These are phyloP conservation scores for Thalassiosira sp. DNA, from an alignment of 352 stramenopile genomes.

Conservation along the genomic window DNA sequence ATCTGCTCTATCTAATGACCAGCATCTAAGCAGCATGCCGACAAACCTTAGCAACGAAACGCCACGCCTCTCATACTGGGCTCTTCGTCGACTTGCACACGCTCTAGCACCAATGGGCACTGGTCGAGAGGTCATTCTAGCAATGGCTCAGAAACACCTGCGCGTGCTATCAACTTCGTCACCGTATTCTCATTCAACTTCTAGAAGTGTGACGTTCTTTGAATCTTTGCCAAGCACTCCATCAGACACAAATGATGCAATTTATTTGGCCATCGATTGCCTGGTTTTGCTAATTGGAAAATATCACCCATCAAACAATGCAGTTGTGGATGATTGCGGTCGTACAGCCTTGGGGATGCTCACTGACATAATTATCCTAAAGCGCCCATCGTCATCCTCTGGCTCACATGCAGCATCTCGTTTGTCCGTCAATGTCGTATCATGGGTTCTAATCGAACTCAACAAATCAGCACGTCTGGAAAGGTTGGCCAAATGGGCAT, in stretches of 20 bases:
- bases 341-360: conserved; percentile 29
- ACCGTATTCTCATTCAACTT: conserved; percentile 6
- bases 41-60: conserved; percentile 8
- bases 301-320: conserved; percentile 17
- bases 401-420: neutral
- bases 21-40: conserved; percentile 14
- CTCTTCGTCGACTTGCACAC: conserved; percentile 21
- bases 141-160: conserved; percentile 53
- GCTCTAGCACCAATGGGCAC: conserved; percentile 30
- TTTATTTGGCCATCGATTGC: conserved; percentile 46
- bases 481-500: conserved; percentile 32
- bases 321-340: conserved; percentile 38
- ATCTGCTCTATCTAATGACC: conserved; percentile 17
- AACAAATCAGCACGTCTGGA: conserved; percentile 6
- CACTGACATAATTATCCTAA: conserved; percentile 37
- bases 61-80: conserved; percentile 29
- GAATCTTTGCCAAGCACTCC: conserved; percentile 29
- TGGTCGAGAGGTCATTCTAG: conserved; percentile 37
- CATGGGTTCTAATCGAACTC: conserved; percentile 34
- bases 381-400: conserved; percentile 1
- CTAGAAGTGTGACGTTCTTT: conserved; percentile 17
- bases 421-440: conserved; percentile 10
- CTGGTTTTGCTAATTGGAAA: conserved; percentile 43
- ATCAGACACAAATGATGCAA: conserved; percentile 23
- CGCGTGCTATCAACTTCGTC: neutral